phyloP scores from a whole-genome alignment of 2,329 filamentous ascomycete species.

The Botrytis sinoallii region DNA sequence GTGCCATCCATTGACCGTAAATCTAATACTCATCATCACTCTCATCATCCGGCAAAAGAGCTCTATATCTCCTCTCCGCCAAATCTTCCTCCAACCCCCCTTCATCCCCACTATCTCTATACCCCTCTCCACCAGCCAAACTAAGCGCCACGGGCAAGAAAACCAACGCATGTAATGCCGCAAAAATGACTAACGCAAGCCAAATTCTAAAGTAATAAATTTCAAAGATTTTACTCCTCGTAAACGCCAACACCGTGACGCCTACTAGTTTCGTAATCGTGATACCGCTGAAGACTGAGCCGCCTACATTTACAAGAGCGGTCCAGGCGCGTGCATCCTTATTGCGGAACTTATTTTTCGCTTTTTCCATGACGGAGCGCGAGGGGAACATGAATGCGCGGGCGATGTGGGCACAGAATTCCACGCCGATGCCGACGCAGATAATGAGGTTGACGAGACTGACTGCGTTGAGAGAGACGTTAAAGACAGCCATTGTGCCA shows the following conservation, averaged over 20 bases:
- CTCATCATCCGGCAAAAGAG: conserved; percentile 75
- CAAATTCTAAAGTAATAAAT: conserved; percentile 99
- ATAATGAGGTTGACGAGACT: conserved; percentile 96
- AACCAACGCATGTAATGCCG: conserved; percentile 81
- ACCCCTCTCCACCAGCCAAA: conserved; percentile 80
- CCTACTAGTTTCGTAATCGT: conserved; percentile 93
- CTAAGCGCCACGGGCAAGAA: conserved; percentile 89
- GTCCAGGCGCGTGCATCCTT: conserved; percentile 88
- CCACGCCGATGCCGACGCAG: conserved; percentile 91
- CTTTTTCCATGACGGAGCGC: conserved; percentile 74
- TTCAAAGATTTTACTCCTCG: conserved; percentile 96
- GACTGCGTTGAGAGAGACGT: conserved; percentile 90
- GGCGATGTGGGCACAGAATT: conserved; percentile 96
- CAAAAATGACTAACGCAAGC: conserved; percentile 87
- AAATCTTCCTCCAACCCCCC: conserved; percentile 89
- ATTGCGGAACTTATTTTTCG: conserved; percentile 73
- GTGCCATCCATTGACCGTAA: accelerated
- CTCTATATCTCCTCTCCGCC: conserved; percentile 72
- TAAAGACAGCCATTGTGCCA: conserved; percentile 85
- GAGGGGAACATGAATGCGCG: conserved; percentile 94
- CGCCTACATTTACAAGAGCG: conserved; percentile 89
- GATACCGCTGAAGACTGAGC: conserved; percentile 92
- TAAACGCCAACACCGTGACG: conserved; percentile 89
- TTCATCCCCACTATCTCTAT: conserved; percentile 81
- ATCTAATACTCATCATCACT: conserved; percentile 44